These are phyloP conservation scores for Kwoniella dendrophila DNA, from an alignment of 768 basidiomycete genomes.

Conservation along the genomic window DNA sequence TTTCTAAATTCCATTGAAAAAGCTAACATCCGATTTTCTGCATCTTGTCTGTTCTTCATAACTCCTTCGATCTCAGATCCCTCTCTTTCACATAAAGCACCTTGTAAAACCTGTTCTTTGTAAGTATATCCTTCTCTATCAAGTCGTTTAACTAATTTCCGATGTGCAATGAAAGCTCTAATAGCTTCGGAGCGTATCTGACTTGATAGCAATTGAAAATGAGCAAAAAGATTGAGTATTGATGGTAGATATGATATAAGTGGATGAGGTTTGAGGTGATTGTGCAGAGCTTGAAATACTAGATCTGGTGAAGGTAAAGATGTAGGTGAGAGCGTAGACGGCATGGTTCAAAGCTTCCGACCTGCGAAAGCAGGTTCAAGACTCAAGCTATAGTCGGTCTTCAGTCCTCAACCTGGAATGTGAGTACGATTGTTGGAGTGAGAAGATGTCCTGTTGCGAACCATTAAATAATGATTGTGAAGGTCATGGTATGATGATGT, in stretches of 20 bases:
- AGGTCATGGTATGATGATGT: too few species aligned
- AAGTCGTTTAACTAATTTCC: conserved; percentile 1
- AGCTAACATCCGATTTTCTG: conserved; percentile 21
- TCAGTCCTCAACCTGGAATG: too few species aligned
- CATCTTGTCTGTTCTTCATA: neutral
- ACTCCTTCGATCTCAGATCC: conserved; percentile 13
- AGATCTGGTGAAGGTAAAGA: conserved; percentile 2
- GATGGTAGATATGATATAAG: conserved; percentile 12
- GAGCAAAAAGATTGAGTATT: conserved; percentile 31
- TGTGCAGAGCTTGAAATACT: conserved; percentile 22
- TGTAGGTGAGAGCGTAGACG: neutral
- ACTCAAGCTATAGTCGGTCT: too few species aligned
- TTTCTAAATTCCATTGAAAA: conserved; percentile 30
- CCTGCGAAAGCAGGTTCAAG: too few species aligned
- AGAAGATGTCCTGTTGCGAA: too few species aligned
- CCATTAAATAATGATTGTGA: too few species aligned
- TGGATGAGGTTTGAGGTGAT: conserved; percentile 19
- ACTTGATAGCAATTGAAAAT: conserved; percentile 25
- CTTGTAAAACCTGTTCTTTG: neutral
- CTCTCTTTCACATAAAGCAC: conserved; percentile 21
- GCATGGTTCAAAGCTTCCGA: too few species aligned
- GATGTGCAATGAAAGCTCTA: conserved; percentile 14
- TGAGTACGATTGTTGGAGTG: too few species aligned
- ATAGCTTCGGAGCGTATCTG: conserved; percentile 22
- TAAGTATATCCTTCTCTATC: neutral